phyloP scores from a whole-genome alignment of 2,329 filamentous ascomycete genomes.

The Ampelomyces quisqualis region DNA sequence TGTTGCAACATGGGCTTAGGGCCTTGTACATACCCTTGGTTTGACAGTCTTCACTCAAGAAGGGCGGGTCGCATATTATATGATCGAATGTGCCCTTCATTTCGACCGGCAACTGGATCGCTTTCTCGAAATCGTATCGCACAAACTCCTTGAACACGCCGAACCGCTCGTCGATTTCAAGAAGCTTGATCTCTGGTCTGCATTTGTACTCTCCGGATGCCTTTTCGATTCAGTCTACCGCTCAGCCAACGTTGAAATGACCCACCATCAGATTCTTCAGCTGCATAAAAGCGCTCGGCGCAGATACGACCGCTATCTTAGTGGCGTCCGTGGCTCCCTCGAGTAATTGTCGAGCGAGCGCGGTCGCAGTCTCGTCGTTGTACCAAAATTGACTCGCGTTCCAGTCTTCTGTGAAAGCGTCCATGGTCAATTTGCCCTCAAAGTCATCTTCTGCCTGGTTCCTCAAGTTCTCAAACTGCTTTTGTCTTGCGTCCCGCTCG shows the following conservation, averaged over 20 bases:
- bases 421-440: slow-evolving; percentile 59
- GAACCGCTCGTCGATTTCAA: slow-evolving; percentile 76
- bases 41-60: slow-evolving; percentile 77
- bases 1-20: not conserved
- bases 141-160: slow-evolving; percentile 71
- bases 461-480: slow-evolving; percentile 69
- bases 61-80: slow-evolving; percentile 76
- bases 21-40: slow-evolving; percentile 60
- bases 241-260: not conserved
- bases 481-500: slow-evolving; percentile 66
- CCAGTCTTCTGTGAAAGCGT: slow-evolving; percentile 77
- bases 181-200: slow-evolving; percentile 61
- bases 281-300: slow-evolving; percentile 75
- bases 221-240: slow-evolving; percentile 11
- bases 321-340: slow-evolving; percentile 59
- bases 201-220: slow-evolving; percentile 33
- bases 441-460: slow-evolving; percentile 59
- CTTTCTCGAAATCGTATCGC: slow-evolving; percentile 71
- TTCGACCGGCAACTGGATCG: slow-evolving; percentile 62
- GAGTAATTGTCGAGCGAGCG: slow-evolving; percentile 66
- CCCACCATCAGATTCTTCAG: slow-evolving; percentile 68
- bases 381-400: slow-evolving; percentile 86
- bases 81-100: slow-evolving; percentile 67
- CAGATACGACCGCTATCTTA: slow-evolving; percentile 68
- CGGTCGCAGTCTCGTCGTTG: slow-evolving; percentile 67